Conservation (phyloP, 495 filamentous ascomycete species). For the Neurospora sp. region DNA sequence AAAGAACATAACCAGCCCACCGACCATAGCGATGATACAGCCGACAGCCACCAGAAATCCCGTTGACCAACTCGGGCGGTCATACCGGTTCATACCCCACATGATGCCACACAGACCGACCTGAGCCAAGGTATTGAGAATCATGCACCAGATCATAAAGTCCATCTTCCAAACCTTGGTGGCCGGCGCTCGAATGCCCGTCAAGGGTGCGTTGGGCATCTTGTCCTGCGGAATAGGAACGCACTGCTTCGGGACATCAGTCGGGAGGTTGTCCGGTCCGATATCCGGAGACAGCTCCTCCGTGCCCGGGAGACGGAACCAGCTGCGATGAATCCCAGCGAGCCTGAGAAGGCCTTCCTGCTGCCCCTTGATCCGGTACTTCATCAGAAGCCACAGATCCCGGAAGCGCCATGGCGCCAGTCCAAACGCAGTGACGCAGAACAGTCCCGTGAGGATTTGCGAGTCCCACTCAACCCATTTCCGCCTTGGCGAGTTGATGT, state of each 20-base stretch:
- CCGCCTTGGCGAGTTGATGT: slow-evolving; percentile 60
- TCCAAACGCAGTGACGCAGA: slow-evolving; percentile 81
- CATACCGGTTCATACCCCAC: slow-evolving; percentile 65
- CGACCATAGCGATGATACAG: slow-evolving; percentile 56
- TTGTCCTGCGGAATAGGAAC: slow-evolving; percentile 48
- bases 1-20: slow-evolving; percentile 55
- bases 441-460: slow-evolving; percentile 74
- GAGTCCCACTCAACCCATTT: slow-evolving; percentile 81
- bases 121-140: slow-evolving; percentile 70
- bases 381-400: slow-evolving; percentile 59
- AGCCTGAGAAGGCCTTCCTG: slow-evolving; percentile 47
- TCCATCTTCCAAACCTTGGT: slow-evolving; percentile 69
- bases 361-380: slow-evolving; percentile 47
- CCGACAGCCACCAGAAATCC: slow-evolving; percentile 64
- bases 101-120: slow-evolving; percentile 60
- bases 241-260: slow-evolving; percentile 20
- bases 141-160: slow-evolving; percentile 65
- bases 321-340: slow-evolving; percentile 55
- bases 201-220: slow-evolving; percentile 47
- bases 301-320: slow-evolving; percentile 60
- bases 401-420: slow-evolving; percentile 78
- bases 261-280: slow-evolving; percentile 35
- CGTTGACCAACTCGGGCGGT: slow-evolving; percentile 63
- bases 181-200: slow-evolving; percentile 52
- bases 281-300: slow-evolving; percentile 31